Evolutionary conservation across 176 grass and related monocot genomes (phyloP).

Genomic region (Puccinellia tenuiflora): DNA sequence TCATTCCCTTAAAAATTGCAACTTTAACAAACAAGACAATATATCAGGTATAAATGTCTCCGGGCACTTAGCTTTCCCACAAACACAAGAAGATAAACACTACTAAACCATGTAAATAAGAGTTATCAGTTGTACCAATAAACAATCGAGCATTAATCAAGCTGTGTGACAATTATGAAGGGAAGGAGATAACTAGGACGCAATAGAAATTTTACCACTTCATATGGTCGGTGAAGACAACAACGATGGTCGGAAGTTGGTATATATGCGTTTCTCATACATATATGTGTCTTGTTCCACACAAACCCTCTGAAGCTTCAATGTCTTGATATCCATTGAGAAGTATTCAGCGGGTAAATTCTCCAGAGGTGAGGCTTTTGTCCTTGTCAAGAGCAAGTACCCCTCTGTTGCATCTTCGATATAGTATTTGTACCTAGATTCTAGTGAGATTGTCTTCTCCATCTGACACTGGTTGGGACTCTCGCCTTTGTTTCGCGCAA

Average conservation of each 20-base stretch:
- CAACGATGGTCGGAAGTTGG: neutral
- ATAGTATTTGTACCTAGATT: neutral
- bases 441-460: neutral
- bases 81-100: neutral
- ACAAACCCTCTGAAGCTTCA: neutral
- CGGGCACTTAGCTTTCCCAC: neutral
- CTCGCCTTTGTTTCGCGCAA: neutral
- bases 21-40: neutral
- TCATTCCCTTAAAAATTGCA: neutral
- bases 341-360: neutral
- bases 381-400: neutral
- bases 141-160: neutral
- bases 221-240: neutral
- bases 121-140: neutral
- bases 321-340: neutral
- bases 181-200: neutral
- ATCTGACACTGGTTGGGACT: neutral
- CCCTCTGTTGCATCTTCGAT: neutral
- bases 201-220: neutral
- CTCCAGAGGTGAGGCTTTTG: neutral
- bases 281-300: neutral
- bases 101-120: neutral
- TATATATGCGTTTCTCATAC: neutral
- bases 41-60: neutral
- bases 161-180: neutral